These are phyloP conservation scores for Globomyces sp. DNA, from an alignment of 371 early-diverging fungal genomes.

Conservation along the genomic window DNA sequence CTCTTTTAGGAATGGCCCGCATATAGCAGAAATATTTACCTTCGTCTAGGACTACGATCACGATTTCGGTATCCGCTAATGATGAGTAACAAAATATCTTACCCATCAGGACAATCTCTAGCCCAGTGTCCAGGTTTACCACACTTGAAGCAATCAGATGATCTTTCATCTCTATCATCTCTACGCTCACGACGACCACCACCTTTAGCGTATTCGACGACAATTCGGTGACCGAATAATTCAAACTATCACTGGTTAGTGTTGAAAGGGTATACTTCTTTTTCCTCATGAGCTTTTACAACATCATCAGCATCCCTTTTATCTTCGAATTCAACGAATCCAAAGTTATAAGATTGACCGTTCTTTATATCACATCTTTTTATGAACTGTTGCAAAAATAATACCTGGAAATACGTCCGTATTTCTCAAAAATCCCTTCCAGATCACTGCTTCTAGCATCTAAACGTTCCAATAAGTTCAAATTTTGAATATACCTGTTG, in stretches of 20 bases:
- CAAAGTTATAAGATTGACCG: constrained; percentile 39
- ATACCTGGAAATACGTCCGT: constrained; percentile 4
- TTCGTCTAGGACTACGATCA: constrained; percentile 10
- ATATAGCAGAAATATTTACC: background rate
- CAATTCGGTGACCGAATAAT: constrained; percentile 24
- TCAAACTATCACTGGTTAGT: constrained; percentile 1
- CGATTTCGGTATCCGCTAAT: background rate
- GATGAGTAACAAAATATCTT: no score
- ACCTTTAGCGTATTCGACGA: constrained; percentile 39
- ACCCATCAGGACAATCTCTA: constrained; percentile 32
- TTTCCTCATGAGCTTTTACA: constrained; percentile 13
- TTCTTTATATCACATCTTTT: constrained; percentile 36
- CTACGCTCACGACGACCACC: constrained; percentile 16
- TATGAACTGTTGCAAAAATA: background rate
- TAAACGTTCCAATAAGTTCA: background rate
- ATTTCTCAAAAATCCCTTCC: constrained; percentile 18
- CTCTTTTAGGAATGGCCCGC: no score
- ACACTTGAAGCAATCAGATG: constrained; percentile 38
- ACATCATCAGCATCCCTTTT: constrained; percentile 35
- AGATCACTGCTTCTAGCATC: constrained; percentile 13
- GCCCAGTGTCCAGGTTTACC: constrained; percentile 36
- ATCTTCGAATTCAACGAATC: constrained; percentile 36
- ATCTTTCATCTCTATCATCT: background rate
- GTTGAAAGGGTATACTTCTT: background rate
- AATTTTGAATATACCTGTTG: background rate